Percentiles rank a stretch among this genome's conserved stretches.
These are phyloP conservation scores for Patellaria atrata DNA, from an alignment of 495 filamentous ascomycete genomes.

Conservation along the genomic window DNA sequence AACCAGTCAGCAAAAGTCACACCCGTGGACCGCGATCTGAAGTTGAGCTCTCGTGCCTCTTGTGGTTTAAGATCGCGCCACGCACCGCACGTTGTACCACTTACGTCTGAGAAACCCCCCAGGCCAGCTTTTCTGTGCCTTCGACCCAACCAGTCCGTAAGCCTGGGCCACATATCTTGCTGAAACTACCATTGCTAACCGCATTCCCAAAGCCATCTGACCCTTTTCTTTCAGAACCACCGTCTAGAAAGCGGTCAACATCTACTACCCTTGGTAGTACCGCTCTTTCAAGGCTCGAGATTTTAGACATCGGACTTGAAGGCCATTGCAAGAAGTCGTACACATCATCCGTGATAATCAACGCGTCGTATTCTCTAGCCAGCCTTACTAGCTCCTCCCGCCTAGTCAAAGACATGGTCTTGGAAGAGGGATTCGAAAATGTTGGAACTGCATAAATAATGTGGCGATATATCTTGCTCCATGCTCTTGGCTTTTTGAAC, in stretches of 20 bases:
- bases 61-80: neutral
- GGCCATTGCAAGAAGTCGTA: constrained; percentile 80
- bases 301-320: constrained; percentile 18
- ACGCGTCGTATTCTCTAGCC: constrained; percentile 58
- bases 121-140: constrained; percentile 48
- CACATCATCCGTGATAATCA: constrained; percentile 77
- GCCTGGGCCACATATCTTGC: constrained; percentile 71
- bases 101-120: constrained; percentile 52
- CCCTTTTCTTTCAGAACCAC: constrained; percentile 29
- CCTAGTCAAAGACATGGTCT: constrained; percentile 50
- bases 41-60: too few species aligned
- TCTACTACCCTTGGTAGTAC: constrained; percentile 58
- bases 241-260: constrained; percentile 50
- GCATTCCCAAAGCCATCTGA: constrained; percentile 52
- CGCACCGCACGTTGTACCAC: constrained; percentile 18
- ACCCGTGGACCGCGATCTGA: neutral
- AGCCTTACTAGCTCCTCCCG: constrained; percentile 48
- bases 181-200: constrained; percentile 70
- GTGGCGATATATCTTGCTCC: constrained; percentile 60
- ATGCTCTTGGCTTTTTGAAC: constrained; percentile 18
- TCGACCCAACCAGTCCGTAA: constrained; percentile 74
- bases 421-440: constrained; percentile 66
- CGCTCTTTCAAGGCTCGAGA: constrained; percentile 27
- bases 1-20: constrained; percentile 6
- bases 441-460: constrained; percentile 75